Evolutionary conservation across 306 rosid genomes (phyloP).

Genomic region (Vicia faba): DNA sequence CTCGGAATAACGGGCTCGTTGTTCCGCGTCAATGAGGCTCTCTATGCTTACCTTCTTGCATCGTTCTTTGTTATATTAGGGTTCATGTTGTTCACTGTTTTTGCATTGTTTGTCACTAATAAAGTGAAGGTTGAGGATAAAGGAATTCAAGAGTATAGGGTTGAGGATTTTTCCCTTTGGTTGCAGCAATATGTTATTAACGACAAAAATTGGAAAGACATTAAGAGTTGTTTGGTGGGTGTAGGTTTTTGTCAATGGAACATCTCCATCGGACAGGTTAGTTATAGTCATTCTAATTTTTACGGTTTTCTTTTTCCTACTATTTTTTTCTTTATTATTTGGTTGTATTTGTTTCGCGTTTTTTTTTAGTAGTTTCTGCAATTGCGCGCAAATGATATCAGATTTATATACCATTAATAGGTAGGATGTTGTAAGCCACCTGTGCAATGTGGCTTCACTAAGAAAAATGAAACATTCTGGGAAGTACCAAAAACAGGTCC

Average conservation of each 20-base stretch:
- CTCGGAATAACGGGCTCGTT: conserved; percentile 56
- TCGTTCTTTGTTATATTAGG: conserved; percentile 49
- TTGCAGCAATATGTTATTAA: conserved; percentile 62
- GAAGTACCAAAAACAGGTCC: conserved; percentile 48
- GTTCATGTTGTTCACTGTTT: conserved; percentile 52
- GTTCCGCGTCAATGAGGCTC: conserved; percentile 47
- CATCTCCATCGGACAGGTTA: conserved; percentile 10
- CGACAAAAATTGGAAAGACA: conserved; percentile 50
- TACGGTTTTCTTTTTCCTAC: too few species aligned
- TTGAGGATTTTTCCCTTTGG: conserved; percentile 62
- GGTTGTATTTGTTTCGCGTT: too few species aligned
- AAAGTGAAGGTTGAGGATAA: conserved; percentile 46
- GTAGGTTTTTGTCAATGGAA: conserved; percentile 43
- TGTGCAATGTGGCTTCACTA: conserved; percentile 52
- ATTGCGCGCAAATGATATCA: too few species aligned
- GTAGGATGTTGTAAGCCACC: conserved; percentile 88
- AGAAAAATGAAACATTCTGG: conserved; percentile 64
- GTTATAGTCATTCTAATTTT: not conserved
- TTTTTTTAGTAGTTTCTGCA: too few species aligned
- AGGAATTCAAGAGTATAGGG: conserved; percentile 46
- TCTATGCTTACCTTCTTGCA: conserved; percentile 51
- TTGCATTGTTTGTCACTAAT: conserved; percentile 57
- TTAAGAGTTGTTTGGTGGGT: conserved; percentile 56
- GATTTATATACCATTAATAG: conserved; percentile 29
- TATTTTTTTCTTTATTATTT: too few species aligned